Evolutionary conservation across 345 rosid species (phyloP).

Genomic region (Acer negundo): DNA sequence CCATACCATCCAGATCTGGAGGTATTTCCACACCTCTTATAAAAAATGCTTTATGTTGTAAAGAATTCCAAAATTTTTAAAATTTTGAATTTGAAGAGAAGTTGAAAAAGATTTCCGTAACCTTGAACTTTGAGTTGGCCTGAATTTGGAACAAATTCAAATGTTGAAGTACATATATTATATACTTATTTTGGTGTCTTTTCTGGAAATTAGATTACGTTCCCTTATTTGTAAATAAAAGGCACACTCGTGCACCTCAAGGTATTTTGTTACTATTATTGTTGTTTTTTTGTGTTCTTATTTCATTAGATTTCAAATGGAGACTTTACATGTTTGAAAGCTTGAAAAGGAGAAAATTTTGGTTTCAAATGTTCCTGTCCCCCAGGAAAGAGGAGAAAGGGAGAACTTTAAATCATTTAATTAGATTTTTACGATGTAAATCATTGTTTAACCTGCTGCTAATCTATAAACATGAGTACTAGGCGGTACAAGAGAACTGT

Average conservation of each 20-base stretch:
- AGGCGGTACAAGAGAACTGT: neutral
- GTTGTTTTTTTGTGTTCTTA: neutral
- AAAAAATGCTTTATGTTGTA: neutral
- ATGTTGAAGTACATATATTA: neutral
- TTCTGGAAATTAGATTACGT: neutral
- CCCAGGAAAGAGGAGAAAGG: neutral
- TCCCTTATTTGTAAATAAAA: neutral
- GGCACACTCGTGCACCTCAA: neutral
- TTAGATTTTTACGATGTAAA: neutral
- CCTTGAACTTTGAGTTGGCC: constrained; percentile 1
- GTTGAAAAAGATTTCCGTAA: neutral
- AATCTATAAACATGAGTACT: neutral
- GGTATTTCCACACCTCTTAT: constrained; percentile 39
- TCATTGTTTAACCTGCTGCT: neutral
- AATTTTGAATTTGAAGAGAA: neutral
- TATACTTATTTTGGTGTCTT: neutral
- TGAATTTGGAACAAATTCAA: neutral
- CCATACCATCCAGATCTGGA: constrained; percentile 61
- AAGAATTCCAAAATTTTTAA: neutral
- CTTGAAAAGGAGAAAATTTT: neutral
- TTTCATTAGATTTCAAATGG: neutral
- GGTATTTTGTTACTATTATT: neutral
- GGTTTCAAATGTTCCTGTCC: neutral
- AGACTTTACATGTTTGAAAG: neutral
- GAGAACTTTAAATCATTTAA: neutral